phyloP scores from a whole-genome alignment of 306 rosid species.

The Dalbergia cochinchinensis region DNA sequence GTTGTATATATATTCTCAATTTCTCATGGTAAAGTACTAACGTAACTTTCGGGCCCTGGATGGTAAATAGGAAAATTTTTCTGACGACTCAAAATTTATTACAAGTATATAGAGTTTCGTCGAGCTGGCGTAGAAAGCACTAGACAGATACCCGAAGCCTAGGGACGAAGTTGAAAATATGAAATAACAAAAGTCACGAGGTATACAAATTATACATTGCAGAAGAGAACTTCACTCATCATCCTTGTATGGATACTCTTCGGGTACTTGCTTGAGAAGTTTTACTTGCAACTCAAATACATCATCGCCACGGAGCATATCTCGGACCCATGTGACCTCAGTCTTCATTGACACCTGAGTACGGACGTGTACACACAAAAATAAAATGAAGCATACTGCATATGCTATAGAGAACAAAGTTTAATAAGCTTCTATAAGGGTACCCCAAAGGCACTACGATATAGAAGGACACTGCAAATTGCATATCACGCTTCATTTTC shows the following conservation, averaged over 20 bases:
- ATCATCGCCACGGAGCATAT: slow-evolving; percentile 93
- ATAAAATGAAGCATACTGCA: neutral
- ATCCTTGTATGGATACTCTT: slow-evolving; percentile 97
- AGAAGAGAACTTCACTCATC: slow-evolving; percentile 66
- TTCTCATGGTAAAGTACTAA: too few species aligned
- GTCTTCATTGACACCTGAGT: slow-evolving; percentile 94
- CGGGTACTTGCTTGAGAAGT: slow-evolving; percentile 95
- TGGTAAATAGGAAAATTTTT: neutral
- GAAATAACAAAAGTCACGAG: slow-evolving; percentile 26
- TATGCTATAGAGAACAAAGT: neutral
- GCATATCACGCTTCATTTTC: slow-evolving; percentile 19
- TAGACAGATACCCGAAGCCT: neutral
- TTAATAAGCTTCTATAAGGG: neutral
- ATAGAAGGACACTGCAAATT: slow-evolving; percentile 1
- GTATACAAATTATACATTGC: slow-evolving; percentile 34
- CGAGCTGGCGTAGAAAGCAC: neutral
- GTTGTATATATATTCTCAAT: too few species aligned
- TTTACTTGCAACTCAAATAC: slow-evolving; percentile 90
- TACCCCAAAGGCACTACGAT: neutral
- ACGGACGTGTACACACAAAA: slow-evolving; percentile 18
- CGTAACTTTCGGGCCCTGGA: neutral
- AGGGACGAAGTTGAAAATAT: neutral
- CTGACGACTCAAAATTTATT: neutral
- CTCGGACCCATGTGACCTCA: slow-evolving; percentile 89
- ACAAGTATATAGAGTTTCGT: neutral